Base-by-base conservation (phyloP, 768 basidiomycete species). In the Suillus occidentalis region DNA sequence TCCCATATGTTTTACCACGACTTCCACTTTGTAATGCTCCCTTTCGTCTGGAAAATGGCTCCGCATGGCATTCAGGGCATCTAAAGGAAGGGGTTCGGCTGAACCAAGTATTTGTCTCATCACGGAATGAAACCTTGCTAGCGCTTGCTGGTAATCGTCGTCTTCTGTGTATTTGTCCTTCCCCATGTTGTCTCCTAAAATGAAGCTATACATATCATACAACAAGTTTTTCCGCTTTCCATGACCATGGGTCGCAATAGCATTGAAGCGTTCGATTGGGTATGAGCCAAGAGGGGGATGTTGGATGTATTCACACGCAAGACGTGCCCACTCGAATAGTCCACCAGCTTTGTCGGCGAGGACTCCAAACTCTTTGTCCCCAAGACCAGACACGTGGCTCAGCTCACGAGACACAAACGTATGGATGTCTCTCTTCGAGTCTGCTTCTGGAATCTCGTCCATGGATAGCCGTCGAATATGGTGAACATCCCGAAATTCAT, bases 271-370 rank as follows among this genome's bases (percentile, higher is more conserved):
- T 1, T 53, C 9, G n/a, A 6, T 53, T 4, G 20, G 4, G 16
- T 5, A 1, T 20, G 16, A 18, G 4, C 52, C 52, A 10, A 16
- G 0, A 31, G 14, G 1, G 50, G 2, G 16, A 0, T 18, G 8
- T 10, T 8, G 25, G 2, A 64, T 61, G 59, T 61, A 31, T 16
- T 47, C 6, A 25, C 63, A 64, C 2, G 65, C 65, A 49, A 49
- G 63, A 56, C 62, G 60, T 7, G 65, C 65, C 65, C 65, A 66
- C 18, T 61, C 42, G 45, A 66, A 66, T 2, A 64, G 63, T 14
- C 65, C 65, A 18, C 6, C 60, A 25, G 60, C 36, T 31, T 47
- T 61, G 2, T 18, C 20, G 4, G 40, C 25, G 18, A 61, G 42
- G 9, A 3, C 9, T 31, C 5, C 18, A 6, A 61, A n/a, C 34